A percentile compares a stretch with the other conserved stretches of the same genome.
Conservation (phyloP, 331 rosid genomes). For the Dryas integrifolia region DNA sequence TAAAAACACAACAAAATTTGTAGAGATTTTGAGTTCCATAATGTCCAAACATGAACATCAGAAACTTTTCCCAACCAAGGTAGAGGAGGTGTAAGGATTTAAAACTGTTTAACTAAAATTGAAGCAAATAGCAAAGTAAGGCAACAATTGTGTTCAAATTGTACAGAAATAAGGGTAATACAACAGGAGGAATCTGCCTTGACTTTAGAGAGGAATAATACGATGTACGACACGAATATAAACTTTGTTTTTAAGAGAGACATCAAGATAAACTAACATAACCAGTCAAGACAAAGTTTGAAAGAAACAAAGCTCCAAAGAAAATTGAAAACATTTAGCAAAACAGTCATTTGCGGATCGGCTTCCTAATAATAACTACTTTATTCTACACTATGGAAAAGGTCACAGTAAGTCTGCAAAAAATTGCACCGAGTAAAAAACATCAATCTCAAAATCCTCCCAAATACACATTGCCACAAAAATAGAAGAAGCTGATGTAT, state of each 20-base stretch:
- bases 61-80: no score
- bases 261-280: background rate
- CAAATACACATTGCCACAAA: background rate
- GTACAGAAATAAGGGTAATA: background rate
- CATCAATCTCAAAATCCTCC: background rate
- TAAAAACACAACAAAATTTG: no score
- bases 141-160: background rate
- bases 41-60: no score
- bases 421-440: background rate
- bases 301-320: background rate
- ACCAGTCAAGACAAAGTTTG: background rate
- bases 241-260: no score
- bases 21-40: no score
- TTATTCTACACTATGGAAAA: background rate
- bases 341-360: background rate
- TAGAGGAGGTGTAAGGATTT: no score
- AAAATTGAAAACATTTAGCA: background rate
- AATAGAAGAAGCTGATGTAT: background rate
- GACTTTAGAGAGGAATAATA: background rate
- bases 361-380: background rate
- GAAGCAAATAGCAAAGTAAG: background rate
- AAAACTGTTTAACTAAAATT: background rate
- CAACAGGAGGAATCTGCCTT: background rate
- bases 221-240: no score
- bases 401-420: background rate